Percentiles rank a stretch among this genome's conserved stretches.
These are phyloP conservation scores for Brassica juncea DNA, from an alignment of 345 rosid genomes.

Conservation along the genomic window DNA sequence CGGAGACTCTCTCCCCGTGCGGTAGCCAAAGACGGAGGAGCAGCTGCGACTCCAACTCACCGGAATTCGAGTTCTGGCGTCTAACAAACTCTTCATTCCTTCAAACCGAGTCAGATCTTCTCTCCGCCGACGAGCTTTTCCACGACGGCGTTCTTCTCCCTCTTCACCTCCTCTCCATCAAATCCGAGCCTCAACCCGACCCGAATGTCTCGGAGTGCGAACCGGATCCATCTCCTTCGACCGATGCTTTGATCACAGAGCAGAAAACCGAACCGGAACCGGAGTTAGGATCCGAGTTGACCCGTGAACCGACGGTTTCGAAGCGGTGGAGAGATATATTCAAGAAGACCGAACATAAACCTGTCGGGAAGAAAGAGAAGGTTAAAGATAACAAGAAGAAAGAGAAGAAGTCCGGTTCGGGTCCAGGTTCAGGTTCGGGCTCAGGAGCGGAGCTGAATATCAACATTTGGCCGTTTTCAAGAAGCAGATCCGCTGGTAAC, in stretches of 20 bases:
- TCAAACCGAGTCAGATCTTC: constrained; percentile 49
- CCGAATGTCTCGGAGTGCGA: constrained; percentile 22
- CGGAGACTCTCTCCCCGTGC: constrained; percentile 32
- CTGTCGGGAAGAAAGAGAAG: constrained; percentile 46
- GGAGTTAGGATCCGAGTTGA: constrained; percentile 29
- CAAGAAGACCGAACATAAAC: constrained; percentile 52
- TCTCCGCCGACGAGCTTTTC: constrained; percentile 78
- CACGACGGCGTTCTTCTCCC: constrained; percentile 70
- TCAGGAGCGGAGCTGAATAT: constrained; percentile 63
- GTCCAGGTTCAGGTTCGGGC: constrained; percentile 34
- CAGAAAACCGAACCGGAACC: constrained; percentile 24
- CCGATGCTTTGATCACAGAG: constrained; percentile 7
- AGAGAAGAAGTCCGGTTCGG: constrained; percentile 42
- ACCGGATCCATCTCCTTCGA: constrained; percentile 25
- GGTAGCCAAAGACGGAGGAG: constrained; percentile 41
- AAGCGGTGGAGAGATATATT: constrained; percentile 76
- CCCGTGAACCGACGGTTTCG: constrained; percentile 41
- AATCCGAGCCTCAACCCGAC: constrained; percentile 23
- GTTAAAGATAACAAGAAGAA: constrained; percentile 38
- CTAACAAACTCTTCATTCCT: constrained; percentile 49
- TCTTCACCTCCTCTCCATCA: constrained; percentile 47
- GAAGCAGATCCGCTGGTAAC: constrained; percentile 84
- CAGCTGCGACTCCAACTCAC: constrained; percentile 48
- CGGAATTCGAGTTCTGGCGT: constrained; percentile 83
- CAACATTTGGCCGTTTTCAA: constrained; percentile 79